A percentile compares a stretch with the other conserved stretches of the same genome.
Conservation (phyloP, 1,284 basidiomycete genomes). For the Exobasidium cylindrosporum region DNA sequence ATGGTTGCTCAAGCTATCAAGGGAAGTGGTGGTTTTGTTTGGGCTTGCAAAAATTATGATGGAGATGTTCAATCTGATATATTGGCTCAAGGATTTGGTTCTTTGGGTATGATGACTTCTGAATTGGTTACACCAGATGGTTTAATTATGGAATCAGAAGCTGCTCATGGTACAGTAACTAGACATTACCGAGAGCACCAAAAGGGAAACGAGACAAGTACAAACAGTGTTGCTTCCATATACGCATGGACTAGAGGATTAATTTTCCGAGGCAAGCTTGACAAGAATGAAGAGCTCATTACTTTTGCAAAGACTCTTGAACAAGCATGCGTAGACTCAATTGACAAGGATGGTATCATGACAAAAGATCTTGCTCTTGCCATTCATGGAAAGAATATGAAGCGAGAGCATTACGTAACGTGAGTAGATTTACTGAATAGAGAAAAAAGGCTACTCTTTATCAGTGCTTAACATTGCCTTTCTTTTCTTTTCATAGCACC, state of each 20-base stretch:
- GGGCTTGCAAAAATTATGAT: conserved; percentile 67
- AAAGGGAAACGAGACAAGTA: conserved; percentile 80
- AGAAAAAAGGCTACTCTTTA: background rate
- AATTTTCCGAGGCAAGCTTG: conserved; percentile 83
- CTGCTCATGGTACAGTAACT: conserved; percentile 67
- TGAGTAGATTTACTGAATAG: background rate
- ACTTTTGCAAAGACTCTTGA: conserved; percentile 80
- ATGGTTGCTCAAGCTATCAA: conserved; percentile 91
- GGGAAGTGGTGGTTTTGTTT: conserved; percentile 91
- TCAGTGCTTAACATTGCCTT: background rate
- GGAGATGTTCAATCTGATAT: conserved; percentile 53
- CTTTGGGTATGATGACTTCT: conserved; percentile 94
- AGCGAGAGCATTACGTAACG: conserved; percentile 49
- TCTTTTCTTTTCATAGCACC: conserved; percentile 20
- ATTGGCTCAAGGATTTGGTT: conserved; percentile 72
- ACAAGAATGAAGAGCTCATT: conserved; percentile 73
- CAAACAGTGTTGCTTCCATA: conserved; percentile 97
- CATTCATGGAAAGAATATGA: conserved; percentile 76
- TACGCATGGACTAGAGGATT: conserved; percentile 97
- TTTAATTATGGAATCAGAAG: conserved; percentile 69
- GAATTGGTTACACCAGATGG: conserved; percentile 97
- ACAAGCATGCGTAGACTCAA: conserved; percentile 82
- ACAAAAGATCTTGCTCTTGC: conserved; percentile 86
- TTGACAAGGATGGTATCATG: conserved; percentile 86
- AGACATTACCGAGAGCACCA: conserved; percentile 96